Evolutionary conservation across 2,329 filamentous ascomycete genomes (phyloP).

Genomic region (Fusarium heterosporum): DNA sequence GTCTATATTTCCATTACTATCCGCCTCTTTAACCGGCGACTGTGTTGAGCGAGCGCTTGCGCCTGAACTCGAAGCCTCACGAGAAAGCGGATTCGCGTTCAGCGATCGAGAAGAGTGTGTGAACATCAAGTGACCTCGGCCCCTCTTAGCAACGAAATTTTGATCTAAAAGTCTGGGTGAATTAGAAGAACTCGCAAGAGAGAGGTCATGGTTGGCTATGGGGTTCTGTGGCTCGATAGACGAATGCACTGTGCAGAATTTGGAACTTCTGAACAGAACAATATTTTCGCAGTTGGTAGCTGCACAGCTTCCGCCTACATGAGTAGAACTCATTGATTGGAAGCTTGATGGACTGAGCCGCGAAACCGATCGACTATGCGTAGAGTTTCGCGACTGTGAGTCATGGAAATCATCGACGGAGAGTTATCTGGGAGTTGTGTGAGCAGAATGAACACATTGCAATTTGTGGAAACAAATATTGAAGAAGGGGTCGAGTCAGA

Average conservation of each 20-base stretch:
- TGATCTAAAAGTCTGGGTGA: conserved; percentile 7
- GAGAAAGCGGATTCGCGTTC: background rate
- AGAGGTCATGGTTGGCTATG: background rate
- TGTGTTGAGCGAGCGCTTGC: background rate
- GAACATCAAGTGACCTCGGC: conserved; percentile 15
- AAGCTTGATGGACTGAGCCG: conserved; percentile 13
- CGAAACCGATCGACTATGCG: conserved; percentile 17
- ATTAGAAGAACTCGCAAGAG: conserved; percentile 5
- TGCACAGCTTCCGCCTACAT: conserved; percentile 34
- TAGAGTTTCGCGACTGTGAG: conserved; percentile 8
- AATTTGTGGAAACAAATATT: background rate
- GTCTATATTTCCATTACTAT: background rate
- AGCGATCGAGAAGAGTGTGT: conserved; percentile 2
- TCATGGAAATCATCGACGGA: conserved; percentile 15
- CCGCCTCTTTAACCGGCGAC: background rate
- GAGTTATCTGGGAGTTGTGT: conserved; percentile 9
- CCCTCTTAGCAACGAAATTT: conserved; percentile 34
- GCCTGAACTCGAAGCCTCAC: background rate
- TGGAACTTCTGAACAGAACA: conserved; percentile 24
- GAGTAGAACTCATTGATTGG: conserved; percentile 33
- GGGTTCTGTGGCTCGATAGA: background rate
- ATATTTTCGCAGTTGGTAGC: conserved; percentile 24
- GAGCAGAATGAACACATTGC: conserved; percentile 11
- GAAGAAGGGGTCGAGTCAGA: conserved; percentile 63
- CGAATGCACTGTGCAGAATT: conserved; percentile 34